A percentile compares a stretch with the other conserved stretches of the same genome.
Evolutionary conservation across 2,329 filamentous ascomycete genomes (phyloP).

Genomic region (Peltaster fructicola): DNA sequence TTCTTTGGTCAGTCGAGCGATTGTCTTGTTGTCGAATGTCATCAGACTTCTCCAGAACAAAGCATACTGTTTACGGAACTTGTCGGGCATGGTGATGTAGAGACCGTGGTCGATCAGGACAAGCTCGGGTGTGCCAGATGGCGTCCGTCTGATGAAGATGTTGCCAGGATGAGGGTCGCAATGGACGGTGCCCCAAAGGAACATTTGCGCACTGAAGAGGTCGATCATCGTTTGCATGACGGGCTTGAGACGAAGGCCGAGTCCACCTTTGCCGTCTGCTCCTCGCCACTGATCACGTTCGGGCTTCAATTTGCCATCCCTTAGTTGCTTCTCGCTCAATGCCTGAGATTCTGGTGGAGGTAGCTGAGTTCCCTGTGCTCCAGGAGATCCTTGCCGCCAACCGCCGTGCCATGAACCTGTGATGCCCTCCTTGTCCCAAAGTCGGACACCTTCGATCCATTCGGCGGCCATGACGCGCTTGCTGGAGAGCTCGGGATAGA

Average conservation of each 20-base stretch:
- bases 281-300: conserved; percentile 66
- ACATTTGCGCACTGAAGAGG: conserved; percentile 94
- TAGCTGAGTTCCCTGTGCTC: conserved; percentile 51
- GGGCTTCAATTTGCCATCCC: conserved; percentile 53
- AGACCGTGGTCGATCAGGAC: conserved; percentile 95
- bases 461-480: conserved; percentile 81
- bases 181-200: conserved; percentile 88
- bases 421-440: conserved; percentile 82
- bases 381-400: conserved; percentile 57
- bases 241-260: conserved; percentile 65
- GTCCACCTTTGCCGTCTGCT: conserved; percentile 51
- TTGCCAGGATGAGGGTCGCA: conserved; percentile 96
- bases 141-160: conserved; percentile 79
- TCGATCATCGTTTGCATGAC: conserved; percentile 97
- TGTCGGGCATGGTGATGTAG: conserved; percentile 75
- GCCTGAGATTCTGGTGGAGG: conserved; percentile 20
- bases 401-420: conserved; percentile 63
- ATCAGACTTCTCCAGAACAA: conserved; percentile 87
- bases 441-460: conserved; percentile 86
- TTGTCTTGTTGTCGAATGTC: conserved; percentile 76
- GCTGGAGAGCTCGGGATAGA: conserved; percentile 68
- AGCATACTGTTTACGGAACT: conserved; percentile 73
- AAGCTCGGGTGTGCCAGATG: conserved; percentile 68
- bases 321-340: conserved; percentile 29
- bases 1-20: conserved; percentile 49